Percentiles rank a stretch among this genome's conserved stretches.
Evolutionary conservation across 169 alveolate species (phyloP).

Genomic region (Perkinsus olseni): DNA sequence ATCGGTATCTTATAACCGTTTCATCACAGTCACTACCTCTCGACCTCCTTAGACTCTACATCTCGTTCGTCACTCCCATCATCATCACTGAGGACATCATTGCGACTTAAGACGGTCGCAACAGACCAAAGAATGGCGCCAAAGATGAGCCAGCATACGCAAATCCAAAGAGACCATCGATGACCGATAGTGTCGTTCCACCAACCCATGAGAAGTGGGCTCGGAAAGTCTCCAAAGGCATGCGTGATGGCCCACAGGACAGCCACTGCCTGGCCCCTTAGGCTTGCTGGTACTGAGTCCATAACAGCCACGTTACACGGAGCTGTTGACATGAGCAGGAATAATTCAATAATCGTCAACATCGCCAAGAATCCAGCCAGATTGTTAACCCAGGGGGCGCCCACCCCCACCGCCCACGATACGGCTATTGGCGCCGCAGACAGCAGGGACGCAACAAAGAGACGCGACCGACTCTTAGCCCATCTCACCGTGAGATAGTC

Average conservation of each 20-base stretch:
- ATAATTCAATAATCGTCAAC: constrained; percentile 11
- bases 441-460: background rate
- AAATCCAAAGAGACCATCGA: background rate
- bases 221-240: constrained; percentile 23
- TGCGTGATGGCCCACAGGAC: constrained; percentile 12
- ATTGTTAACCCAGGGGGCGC: background rate
- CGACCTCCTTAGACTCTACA: too few species aligned
- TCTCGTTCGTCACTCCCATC: too few species aligned
- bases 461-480: background rate
- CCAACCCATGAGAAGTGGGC: constrained; percentile 22
- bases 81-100: background rate
- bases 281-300: constrained; percentile 5
- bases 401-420: background rate
- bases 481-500: constrained; percentile 6
- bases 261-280: constrained; percentile 23
- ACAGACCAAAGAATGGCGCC: background rate
- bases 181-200: constrained; percentile 1
- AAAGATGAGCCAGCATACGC: background rate
- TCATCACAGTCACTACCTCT: too few species aligned
- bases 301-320: constrained; percentile 11
- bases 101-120: background rate
- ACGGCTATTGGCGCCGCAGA: background rate
- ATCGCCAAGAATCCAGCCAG: background rate
- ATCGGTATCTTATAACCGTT: too few species aligned
- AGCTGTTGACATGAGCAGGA: constrained; percentile 8